Base-by-base conservation (phyloP, 306 rosid genomes). In the Datisca glomerata region DNA sequence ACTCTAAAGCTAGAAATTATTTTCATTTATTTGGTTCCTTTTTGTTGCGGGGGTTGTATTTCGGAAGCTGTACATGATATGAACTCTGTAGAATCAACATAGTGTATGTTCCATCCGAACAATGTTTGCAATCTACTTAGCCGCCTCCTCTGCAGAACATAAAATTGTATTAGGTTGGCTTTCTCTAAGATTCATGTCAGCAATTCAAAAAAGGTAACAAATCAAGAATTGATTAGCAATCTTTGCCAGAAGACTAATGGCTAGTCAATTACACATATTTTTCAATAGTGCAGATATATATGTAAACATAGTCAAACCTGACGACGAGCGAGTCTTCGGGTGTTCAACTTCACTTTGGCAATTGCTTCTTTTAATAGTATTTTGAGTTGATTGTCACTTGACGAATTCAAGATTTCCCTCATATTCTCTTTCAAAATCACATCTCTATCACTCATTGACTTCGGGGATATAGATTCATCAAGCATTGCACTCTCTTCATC, bases 271-370 rank as follows among this genome's bases (percentile, higher is more conserved):
- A n/a, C n/a, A n/a, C n/a, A n/a, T n/a, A n/a, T n/a, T n/a, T n/a
- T n/a, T n/a, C n/a, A n/a, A n/a, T n/a, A 36, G 36, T 8, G 21
- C 9, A 36, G 20, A 19, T 15, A n/a, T 4, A 50, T 7, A 23
- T n/a, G 17, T 17, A 20, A 39, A 48, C n/a, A 33, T 24, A 48
- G 41, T 27, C 64, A 54, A 47, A 81, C 96, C 84, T 81, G 96
- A 20, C 85, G 93, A 24, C 85, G 93, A 70, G 79, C 77, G 40
- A 87, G 78, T 71, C 87, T 82, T 58, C 73, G 57, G 48, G 87
- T 82, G 65, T 87, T 82, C 44, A 76, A 39, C 61, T 87, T 87
- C 49, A 82, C 84, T 67, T 67, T 82, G 36, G 71, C 89, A 54
- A 82, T 60, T 49, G 85, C 85, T 62, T 87, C 89, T 40, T 64